Conservation (phyloP, 1,284 basidiomycete species). For the Cystobasidiaceae sp. region DNA sequence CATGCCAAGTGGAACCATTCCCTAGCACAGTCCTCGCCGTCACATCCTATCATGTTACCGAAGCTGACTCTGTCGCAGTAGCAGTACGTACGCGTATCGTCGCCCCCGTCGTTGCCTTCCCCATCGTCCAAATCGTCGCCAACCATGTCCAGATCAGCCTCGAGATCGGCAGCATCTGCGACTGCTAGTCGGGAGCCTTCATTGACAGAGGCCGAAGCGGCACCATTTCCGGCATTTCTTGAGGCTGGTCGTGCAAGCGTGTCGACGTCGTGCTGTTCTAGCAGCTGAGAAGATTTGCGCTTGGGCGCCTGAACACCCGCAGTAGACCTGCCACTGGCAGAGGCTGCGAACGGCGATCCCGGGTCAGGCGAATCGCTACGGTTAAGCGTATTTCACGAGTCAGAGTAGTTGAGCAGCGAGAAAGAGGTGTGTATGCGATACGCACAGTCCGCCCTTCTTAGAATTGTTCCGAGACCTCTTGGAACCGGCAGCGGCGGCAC, state of each 20-base stretch:
- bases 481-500: background rate
- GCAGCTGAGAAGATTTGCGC: slow-evolving; percentile 11
- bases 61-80: slow-evolving; percentile 79
- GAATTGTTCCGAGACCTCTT: slow-evolving; percentile 5
- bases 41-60: slow-evolving; percentile 97
- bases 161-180: slow-evolving; percentile 2
- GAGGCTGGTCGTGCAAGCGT: background rate
- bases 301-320: slow-evolving; percentile 2
- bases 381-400: background rate
- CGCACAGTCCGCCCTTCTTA: slow-evolving; percentile 19
- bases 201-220: slow-evolving; percentile 1
- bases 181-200: background rate
- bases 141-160: slow-evolving; percentile 16
- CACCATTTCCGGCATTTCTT: background rate
- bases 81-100: slow-evolving; percentile 72
- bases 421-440: background rate
- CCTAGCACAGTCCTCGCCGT: slow-evolving; percentile 74
- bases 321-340: slow-evolving; percentile 2
- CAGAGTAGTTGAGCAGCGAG: background rate
- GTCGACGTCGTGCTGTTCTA: background rate
- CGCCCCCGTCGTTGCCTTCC: slow-evolving; percentile 48
- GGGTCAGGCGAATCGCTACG: slow-evolving; percentile 19
- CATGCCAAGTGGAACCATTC: slow-evolving; percentile 95
- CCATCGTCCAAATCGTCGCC: slow-evolving; percentile 11
- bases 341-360: background rate